Percentiles rank a stretch among this genome's conserved stretches.
phyloP scores from a whole-genome alignment of 495 filamentous ascomycete species.

The Penicillium egyptiacum region DNA sequence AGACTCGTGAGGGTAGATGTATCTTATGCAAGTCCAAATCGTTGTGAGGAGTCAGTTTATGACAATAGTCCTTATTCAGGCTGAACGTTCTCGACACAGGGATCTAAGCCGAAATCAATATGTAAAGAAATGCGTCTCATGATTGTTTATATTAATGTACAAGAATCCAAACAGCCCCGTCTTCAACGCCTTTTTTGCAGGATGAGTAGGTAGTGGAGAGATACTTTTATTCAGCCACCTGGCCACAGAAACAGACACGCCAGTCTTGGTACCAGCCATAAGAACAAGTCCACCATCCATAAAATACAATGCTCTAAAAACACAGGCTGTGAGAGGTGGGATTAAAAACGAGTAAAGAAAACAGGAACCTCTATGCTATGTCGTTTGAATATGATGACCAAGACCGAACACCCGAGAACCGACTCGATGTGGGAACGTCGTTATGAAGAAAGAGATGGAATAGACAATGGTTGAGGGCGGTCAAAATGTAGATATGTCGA shows the following conservation, averaged over 20 bases:
- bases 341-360: slow-evolving; percentile 27
- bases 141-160: neutral
- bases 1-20: too few relatives aligned
- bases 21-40: too few relatives aligned
- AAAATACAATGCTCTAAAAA: slow-evolving; percentile 8
- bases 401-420: slow-evolving; percentile 50
- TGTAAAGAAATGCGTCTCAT: neutral
- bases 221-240: neutral
- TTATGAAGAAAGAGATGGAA: slow-evolving; percentile 32
- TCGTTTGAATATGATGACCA: slow-evolving; percentile 40
- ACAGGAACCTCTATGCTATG: slow-evolving; percentile 45
- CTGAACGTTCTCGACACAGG: too few relatives aligned
- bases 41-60: too few relatives aligned
- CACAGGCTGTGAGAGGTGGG: neutral
- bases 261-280: slow-evolving; percentile 2
- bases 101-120: neutral
- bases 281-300: slow-evolving; percentile 2
- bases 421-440: slow-evolving; percentile 37
- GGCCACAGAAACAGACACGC: slow-evolving; percentile 1
- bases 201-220: neutral
- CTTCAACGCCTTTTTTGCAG: neutral
- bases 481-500: slow-evolving; percentile 12
- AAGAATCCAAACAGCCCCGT: neutral
- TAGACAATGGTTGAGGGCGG: slow-evolving; percentile 14
- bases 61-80: too few relatives aligned